phyloP scores from a whole-genome alignment of 2,329 filamentous ascomycete genomes.

The Aspergillus tamarii region DNA sequence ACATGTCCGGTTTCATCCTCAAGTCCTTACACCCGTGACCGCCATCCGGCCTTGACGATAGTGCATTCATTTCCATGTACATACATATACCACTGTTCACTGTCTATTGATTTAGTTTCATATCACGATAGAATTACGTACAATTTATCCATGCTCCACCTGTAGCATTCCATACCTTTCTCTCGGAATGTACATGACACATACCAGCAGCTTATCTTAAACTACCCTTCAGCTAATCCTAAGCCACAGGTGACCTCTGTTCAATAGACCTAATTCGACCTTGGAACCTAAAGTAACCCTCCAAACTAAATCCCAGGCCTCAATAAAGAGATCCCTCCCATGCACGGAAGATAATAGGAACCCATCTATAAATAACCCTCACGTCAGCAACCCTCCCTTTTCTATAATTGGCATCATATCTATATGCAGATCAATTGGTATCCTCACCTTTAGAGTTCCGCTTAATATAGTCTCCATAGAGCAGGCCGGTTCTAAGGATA shows the following conservation, averaged over 20 bases:
- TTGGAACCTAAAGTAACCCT: neutral
- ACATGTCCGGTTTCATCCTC: neutral
- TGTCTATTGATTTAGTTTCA: constrained; percentile 4
- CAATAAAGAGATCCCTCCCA: neutral
- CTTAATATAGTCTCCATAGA: neutral
- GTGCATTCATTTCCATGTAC: constrained; percentile 12
- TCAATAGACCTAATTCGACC: neutral
- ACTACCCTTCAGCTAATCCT: neutral
- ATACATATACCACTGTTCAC: constrained; percentile 14
- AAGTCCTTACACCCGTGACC: neutral
- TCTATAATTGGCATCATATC: neutral
- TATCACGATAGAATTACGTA: constrained; percentile 3
- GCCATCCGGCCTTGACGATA: constrained; percentile 9
- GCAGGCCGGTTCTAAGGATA: neutral
- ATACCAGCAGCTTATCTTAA: neutral
- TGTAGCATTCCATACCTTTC: neutral
- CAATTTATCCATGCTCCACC: neutral
- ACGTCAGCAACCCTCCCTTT: neutral
- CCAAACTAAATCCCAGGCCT: neutral
- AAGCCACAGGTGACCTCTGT: neutral
- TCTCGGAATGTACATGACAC: neutral
- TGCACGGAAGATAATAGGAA: neutral
- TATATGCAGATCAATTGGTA: neutral
- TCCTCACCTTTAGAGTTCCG: neutral
- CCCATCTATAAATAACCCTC: neutral